Conservation (phyloP, 495 filamentous ascomycete genomes). For the Astrothelium subdiscretum region DNA sequence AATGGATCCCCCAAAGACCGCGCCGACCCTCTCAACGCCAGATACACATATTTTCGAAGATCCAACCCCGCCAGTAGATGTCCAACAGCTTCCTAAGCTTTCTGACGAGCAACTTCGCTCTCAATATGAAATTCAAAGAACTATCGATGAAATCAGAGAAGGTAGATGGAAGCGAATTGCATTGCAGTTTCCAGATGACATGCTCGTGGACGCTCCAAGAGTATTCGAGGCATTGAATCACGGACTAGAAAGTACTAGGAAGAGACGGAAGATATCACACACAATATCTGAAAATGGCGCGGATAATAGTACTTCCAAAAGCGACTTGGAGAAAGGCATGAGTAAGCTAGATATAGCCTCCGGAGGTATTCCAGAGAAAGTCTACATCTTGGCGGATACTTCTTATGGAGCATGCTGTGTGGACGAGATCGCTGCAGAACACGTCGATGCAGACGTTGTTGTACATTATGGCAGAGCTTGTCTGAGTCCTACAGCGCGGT, state of each 20-base stretch:
- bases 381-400: conserved; percentile 89
- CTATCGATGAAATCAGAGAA: conserved; percentile 58
- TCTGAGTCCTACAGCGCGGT: conserved; percentile 74
- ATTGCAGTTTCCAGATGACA: conserved; percentile 86
- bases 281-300: not conserved
- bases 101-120: conserved; percentile 61
- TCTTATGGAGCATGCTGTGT: conserved; percentile 96
- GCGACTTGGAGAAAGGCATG: not conserved
- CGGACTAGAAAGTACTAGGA: conserved; percentile 38
- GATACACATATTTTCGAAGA: conserved; percentile 69
- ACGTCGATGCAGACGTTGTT: conserved; percentile 79
- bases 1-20: conserved; percentile 1
- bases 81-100: conserved; percentile 20
- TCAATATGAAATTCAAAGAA: conserved; percentile 80
- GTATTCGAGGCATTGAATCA: conserved; percentile 58
- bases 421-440: conserved; percentile 93
- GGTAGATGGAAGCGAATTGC: conserved; percentile 67
- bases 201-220: conserved; percentile 74
- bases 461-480: conserved; percentile 93
- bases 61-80: conserved; percentile 28
- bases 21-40: conserved; percentile 81
- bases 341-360: not conserved
- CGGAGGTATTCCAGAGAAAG: conserved; percentile 28
- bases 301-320: not conserved
- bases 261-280: not conserved